A percentile compares a stretch with the other conserved stretches of the same genome.
Evolutionary conservation across 140 eudicot species (phyloP).

Genomic region (Cichorium intybus): DNA sequence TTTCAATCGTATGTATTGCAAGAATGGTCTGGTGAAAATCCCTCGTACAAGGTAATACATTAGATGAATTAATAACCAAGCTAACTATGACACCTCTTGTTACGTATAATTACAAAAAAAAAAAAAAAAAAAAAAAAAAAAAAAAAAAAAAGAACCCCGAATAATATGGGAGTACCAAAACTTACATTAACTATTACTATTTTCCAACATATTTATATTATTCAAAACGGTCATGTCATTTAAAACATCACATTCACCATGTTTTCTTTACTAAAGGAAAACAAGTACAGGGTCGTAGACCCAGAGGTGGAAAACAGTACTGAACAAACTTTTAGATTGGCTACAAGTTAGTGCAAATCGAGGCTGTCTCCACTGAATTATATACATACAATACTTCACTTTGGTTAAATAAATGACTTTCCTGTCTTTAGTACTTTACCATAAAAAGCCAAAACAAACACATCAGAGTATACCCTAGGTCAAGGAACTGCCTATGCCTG

Average conservation of each 20-base stretch:
- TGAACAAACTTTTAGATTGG: neutral
- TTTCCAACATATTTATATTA: neutral
- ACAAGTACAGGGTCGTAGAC: constrained; percentile 13
- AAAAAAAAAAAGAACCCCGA: too few species aligned
- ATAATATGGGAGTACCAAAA: too few species aligned
- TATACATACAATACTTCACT: neutral
- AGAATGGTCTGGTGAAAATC: too few species aligned
- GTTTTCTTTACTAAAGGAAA: neutral
- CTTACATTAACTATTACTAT: too few species aligned
- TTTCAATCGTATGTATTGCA: too few species aligned
- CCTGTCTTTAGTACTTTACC: neutral
- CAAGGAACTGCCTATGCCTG: constrained; percentile 2
- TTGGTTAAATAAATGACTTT: neutral
- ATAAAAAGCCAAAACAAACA: constrained; percentile 1
- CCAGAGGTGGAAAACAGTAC: neutral
- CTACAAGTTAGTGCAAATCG: constrained; percentile 8
- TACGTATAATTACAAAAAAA: too few species aligned
- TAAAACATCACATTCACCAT: neutral
- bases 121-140: too few species aligned
- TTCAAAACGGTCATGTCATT: neutral
- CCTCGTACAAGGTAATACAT: too few species aligned
- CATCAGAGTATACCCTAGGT: constrained; percentile 3
- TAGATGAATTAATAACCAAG: too few species aligned
- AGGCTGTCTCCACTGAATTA: constrained; percentile 12
- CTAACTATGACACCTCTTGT: too few species aligned